phyloP scores from a whole-genome alignment of 148 eudicot genomes.

The Tetragonia tetragonoides region DNA sequence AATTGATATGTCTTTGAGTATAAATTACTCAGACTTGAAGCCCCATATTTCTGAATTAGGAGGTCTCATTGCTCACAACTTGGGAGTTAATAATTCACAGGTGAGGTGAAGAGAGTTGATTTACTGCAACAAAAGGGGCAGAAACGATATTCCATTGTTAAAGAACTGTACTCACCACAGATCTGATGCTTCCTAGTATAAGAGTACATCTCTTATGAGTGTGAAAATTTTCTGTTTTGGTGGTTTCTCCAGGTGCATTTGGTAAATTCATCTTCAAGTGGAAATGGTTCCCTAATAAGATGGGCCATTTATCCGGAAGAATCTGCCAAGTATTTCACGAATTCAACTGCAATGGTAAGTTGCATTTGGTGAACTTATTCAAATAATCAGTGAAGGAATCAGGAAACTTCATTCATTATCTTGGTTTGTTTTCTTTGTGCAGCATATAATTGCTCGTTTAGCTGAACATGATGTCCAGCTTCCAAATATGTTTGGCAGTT shows the following conservation, averaged over 20 bases:
- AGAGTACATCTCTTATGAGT: neutral
- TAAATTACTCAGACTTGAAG: conserved; percentile 55
- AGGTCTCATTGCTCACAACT: conserved; percentile 56
- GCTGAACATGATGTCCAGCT: conserved; percentile 58
- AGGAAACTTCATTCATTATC: conserved; percentile 15
- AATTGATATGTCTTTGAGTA: conserved; percentile 54
- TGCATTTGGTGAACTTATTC: conserved; percentile 7
- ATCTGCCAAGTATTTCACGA: conserved; percentile 55
- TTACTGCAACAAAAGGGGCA: neutral
- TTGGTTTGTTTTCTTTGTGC: conserved; percentile 28
- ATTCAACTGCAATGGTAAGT: conserved; percentile 62
- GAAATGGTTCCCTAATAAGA: conserved; percentile 53
- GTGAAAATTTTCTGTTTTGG: neutral
- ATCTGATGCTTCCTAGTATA: neutral
- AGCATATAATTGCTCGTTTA: conserved; percentile 70
- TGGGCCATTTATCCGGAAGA: conserved; percentile 73
- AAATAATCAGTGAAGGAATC: neutral
- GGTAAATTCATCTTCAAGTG: conserved; percentile 52
- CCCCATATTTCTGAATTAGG: conserved; percentile 63
- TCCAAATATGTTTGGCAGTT: conserved; percentile 68
- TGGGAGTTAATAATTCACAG: conserved; percentile 67
- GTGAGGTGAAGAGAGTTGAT: conserved; percentile 32
- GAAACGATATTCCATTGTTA: neutral
- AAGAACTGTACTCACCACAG: neutral
- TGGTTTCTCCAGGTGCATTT: conserved; percentile 61